A percentile compares a stretch with the other conserved stretches of the same genome.
Evolutionary conservation across 2,329 filamentous ascomycete genomes (phyloP).

Genomic region (Aspergillus fructus): DNA sequence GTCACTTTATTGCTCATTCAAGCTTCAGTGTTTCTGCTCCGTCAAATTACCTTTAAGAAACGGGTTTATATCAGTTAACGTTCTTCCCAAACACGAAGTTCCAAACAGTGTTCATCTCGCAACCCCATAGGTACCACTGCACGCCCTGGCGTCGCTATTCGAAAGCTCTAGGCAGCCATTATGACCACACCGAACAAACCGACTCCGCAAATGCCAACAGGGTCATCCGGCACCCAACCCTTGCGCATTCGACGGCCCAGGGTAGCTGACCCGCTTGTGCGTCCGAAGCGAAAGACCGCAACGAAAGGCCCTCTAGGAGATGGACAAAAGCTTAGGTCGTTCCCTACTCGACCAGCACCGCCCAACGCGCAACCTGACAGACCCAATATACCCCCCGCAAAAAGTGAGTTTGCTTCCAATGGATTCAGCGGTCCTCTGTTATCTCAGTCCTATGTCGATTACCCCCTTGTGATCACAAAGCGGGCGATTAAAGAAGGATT

Average conservation of each 20-base stretch:
- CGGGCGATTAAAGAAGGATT: constrained; percentile 74
- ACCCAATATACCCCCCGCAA: constrained; percentile 18
- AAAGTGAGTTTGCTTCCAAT: constrained; percentile 37
- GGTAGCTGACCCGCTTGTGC: constrained; percentile 62
- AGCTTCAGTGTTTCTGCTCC: background rate
- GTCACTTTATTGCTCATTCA: too few species aligned
- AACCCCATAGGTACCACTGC: background rate
- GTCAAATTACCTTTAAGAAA: background rate
- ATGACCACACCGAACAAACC: constrained; percentile 44
- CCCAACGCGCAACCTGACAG: constrained; percentile 23
- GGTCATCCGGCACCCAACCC: constrained; percentile 46
- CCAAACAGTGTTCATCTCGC: background rate
- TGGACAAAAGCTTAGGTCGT: constrained; percentile 25
- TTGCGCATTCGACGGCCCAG: constrained; percentile 51
- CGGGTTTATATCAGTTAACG: background rate
- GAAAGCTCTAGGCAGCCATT: background rate
- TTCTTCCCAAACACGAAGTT: background rate
- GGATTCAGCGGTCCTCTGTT: constrained; percentile 45
- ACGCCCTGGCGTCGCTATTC: background rate
- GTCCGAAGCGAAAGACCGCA: constrained; percentile 53
- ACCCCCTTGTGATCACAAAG: constrained; percentile 79
- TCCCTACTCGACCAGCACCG: constrained; percentile 23
- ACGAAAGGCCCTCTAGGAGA: constrained; percentile 25
- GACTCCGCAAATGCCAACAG: constrained; percentile 48
- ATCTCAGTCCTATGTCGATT: constrained; percentile 50